Evolutionary conservation across 2,329 filamentous ascomycete species (phyloP), one percentile per base, ranked within the genome.

Genomic region (Pseudogymnoascus destructans): DNA sequence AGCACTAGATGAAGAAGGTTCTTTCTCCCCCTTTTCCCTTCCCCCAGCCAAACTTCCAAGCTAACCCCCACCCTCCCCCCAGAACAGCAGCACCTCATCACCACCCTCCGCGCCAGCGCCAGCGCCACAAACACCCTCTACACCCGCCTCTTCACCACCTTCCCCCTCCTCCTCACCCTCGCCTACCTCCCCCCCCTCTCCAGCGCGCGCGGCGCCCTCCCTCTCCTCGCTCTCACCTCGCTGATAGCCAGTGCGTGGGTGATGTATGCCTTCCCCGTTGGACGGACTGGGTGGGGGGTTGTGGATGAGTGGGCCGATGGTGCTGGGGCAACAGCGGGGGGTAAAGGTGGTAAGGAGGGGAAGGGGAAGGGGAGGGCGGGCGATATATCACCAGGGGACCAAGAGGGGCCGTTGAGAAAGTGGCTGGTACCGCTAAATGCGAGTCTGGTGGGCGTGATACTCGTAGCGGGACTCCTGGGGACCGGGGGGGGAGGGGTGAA

Each of bases 1-100:
- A 63, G 79, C 82, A 58, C 75, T 93, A 61, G 89, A 93, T 69
- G 87, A 91, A 71, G 79, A 91, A 77, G 85, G 85, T 85, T 69
- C 57, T 63, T 32, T 32, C 21, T 23, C 13, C 46, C n/a, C 32
- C 32, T 46, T 35, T 32, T 30, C 23, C 19, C 11, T 23, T 27
- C 33, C 58, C 58, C 19, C 9, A 54, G 46, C 52, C 58, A 61
- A 70, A 23, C 9, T 1, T 35, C 62, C 67, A 64, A 65, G 68
- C 68, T 61, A 70, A 56, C 35, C 55, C 3, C 25, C 32, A 1
- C 25, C 32, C 25, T 3, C 17, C 42, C 13, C 21, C 63, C 72
- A 79, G 82, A 85, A 65, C 85, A 88, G n/a, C n/a, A 73, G 84
- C 67, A 72, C 55, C 74, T 87, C 8, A 88, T 89, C 65, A 65